A percentile compares a stretch with the other conserved stretches of the same genome.
These are phyloP conservation scores for Aurifilum marmelostoma DNA, from an alignment of 2,329 filamentous ascomycete genomes.

Conservation along the genomic window DNA sequence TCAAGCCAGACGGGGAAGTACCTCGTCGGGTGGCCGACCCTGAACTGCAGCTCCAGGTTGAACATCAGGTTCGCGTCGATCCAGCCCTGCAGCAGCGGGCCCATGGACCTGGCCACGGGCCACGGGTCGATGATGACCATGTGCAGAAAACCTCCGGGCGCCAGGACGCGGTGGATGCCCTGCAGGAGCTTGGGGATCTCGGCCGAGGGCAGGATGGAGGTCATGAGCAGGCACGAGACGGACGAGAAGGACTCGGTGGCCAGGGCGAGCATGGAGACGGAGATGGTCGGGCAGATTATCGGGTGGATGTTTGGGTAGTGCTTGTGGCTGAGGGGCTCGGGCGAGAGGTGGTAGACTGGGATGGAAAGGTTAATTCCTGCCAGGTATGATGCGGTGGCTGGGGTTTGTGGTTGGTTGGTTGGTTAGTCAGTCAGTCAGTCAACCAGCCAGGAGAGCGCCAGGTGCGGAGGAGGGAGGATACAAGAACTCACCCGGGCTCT, in stretches of 20 bases:
- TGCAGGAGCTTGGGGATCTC: conserved; percentile 60
- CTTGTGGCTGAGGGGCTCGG: conserved; percentile 43
- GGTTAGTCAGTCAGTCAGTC: conserved; percentile 20
- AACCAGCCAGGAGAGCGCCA: not conserved
- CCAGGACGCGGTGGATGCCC: conserved; percentile 60
- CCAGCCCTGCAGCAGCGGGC: conserved; percentile 62
- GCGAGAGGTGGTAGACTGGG: conserved; percentile 52
- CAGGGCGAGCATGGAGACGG: conserved; percentile 42
- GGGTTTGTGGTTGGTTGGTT: conserved; percentile 31
- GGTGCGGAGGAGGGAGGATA: conserved; percentile 29
- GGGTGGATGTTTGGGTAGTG: conserved; percentile 47
- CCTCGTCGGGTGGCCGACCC: conserved; percentile 62
- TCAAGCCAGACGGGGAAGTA: conserved; percentile 63
- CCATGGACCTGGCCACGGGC: conserved; percentile 58
- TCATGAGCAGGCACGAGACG: conserved; percentile 58
- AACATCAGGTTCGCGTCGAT: conserved; percentile 62
- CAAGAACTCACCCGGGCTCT: conserved; percentile 49
- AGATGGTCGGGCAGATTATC: conserved; percentile 43
- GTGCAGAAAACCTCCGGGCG: conserved; percentile 58
- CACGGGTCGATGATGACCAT: conserved; percentile 66
- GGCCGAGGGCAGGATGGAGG: conserved; percentile 58
- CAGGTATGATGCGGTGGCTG: conserved; percentile 53
- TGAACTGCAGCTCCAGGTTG: conserved; percentile 61
- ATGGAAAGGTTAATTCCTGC: conserved; percentile 47
- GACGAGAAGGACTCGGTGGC: conserved; percentile 49